Base-by-base conservation (phyloP, 2,329 filamentous ascomycete species). In the Aspergillus melleus region DNA sequence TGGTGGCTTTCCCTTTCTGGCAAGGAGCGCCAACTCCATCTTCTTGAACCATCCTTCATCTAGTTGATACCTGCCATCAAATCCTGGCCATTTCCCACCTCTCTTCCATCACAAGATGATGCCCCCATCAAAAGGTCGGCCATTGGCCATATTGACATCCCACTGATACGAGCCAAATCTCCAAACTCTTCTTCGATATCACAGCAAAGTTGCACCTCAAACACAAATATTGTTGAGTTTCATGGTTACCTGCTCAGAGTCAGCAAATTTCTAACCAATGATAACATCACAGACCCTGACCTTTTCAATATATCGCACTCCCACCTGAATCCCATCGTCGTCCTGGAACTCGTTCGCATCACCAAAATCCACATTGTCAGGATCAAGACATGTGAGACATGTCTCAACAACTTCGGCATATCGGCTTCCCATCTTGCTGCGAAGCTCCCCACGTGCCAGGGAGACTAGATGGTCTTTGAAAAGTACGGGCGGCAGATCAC, bases 381-480 rank as follows among this genome's bases (percentile, higher is more conserved):
- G 36, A 54, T 76, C 75, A 14, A 77, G 54, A 39, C 74, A 77
- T 0, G 72, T 75, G 19, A 78, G 61, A n/a, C 76, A 78, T 5
- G 68, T 71, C 6, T 70, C 59, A 0, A 76, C 75, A 2, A 76
- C 57, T 5, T 66, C 51, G 6, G 70, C 59, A 52, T 76, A 78
- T 36, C 56, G 69, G 2, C 29, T 44, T 4, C 58, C 61, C 61
- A 63, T 63, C 12, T 19, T 26, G 3, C 11, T 19, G 11, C 16
- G 20, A 1, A 59, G 29, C 12, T 39, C 26, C 11, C 32, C 26
- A 9, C 24, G 47, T 3, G 57, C 46, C 11, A 55, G n/a, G 4
- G n/a, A 11, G 8, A 56, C n/a, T 3, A 59, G 26, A 16, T 12
- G 14, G 4, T 56, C 58, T 11, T 59, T 55, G n/a, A 49, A 22